Evolutionary conservation across 495 filamentous ascomycete genomes (phyloP).

Genomic region (Podospora bellae-mahoneyi): DNA sequence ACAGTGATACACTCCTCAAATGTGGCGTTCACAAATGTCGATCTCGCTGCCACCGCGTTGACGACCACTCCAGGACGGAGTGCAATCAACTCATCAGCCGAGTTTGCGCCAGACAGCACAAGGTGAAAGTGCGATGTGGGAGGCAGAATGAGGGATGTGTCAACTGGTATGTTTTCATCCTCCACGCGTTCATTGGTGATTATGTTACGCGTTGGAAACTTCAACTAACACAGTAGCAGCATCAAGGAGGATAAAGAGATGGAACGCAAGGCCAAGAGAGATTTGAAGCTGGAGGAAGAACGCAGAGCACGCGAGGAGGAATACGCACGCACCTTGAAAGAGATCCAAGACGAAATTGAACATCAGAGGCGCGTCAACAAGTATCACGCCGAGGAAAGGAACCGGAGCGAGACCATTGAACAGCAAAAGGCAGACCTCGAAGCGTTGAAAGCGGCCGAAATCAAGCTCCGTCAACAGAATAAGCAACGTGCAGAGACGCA

Average conservation of each 20-base stretch:
- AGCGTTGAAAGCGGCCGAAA: slow-evolving; percentile 18
- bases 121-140: slow-evolving; percentile 32
- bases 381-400: slow-evolving; percentile 44
- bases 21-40: slow-evolving; percentile 63
- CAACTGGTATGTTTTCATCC: slow-evolving; percentile 33
- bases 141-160: slow-evolving; percentile 38
- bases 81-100: slow-evolving; percentile 50
- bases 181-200: not conserved
- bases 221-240: not conserved
- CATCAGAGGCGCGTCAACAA: slow-evolving; percentile 47
- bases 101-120: slow-evolving; percentile 54
- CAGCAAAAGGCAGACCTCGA: slow-evolving; percentile 37
- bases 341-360: slow-evolving; percentile 57
- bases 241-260: slow-evolving; percentile 48
- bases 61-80: slow-evolving; percentile 62
- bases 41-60: slow-evolving; percentile 59
- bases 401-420: slow-evolving; percentile 45
- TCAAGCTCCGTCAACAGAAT: slow-evolving; percentile 18
- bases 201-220: not conserved
- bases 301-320: slow-evolving; percentile 47
- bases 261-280: slow-evolving; percentile 45
- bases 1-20: slow-evolving; percentile 51
- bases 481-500: slow-evolving; percentile 10
- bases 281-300: slow-evolving; percentile 53
- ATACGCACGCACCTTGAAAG: slow-evolving; percentile 50